Evolutionary conservation across 2,329 filamentous ascomycete species (phyloP), one percentile per base, ranked within the genome.

Genomic region (Cercospora sesami): DNA sequence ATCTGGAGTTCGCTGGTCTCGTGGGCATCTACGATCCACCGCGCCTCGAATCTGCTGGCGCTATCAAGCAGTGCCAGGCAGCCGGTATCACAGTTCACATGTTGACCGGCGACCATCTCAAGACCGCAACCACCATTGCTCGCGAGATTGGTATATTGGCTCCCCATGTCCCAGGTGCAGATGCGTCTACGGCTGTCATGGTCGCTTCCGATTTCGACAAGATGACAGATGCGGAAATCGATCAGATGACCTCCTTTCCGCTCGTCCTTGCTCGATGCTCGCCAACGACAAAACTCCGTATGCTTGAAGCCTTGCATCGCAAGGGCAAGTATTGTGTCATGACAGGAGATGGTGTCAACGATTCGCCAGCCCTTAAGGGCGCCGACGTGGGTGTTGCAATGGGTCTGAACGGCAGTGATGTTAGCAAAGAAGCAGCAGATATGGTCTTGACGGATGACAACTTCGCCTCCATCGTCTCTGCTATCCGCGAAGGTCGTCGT

Each of bases 51-150:
- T 76, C 76, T 26, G 74, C 74, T 26, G 71, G 77, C 39, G 81
- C 82, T 16, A 82, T 84, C 59, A 77, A 77, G 28, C 78, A 81
- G 65, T 83, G 81, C 39, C 81, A 82, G 66, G 74, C 78, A 48
- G 81, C 82, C 51, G 82, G 82, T n/a, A 83, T 84, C 57, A 81
- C 79, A 0, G 81, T 84, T 1, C 82, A 83, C 70, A 84, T 84
- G 82, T 77, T 83, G 30, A 84, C 82, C 45, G 82, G 82, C 53
- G 82, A 84, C 45, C 81, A 83, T 67, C 78, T 80, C 30, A 81
- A 80, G 63, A 83, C 82, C 6, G 82, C 82, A 1, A 79, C 75
- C 28, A 81, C 82, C 39, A 84, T 84, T 65, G 82, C 82, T n/a
- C 78, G 77, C 55, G 80, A 83, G 58, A 81, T 83, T 31, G 81